A percentile compares a stretch with the other conserved stretches of the same genome.
Evolutionary conservation across 345 rosid species (phyloP).

Genomic region (Rubroshorea leprosula): DNA sequence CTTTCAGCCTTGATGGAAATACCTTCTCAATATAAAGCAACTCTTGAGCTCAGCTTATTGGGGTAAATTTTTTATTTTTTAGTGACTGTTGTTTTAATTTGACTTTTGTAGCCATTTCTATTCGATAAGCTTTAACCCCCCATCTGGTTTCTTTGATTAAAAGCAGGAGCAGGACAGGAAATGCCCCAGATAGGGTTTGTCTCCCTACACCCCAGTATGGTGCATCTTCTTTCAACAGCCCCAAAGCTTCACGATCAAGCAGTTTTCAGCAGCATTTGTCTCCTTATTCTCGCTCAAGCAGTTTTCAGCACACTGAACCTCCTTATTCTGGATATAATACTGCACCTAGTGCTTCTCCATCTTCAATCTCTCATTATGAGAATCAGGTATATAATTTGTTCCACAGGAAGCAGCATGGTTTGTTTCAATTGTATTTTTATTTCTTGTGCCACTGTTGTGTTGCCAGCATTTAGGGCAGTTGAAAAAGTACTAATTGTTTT

Average conservation of each 20-base stretch:
- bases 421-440: too few relatives aligned
- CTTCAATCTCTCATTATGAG: constrained; percentile 36
- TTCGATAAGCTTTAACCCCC: not conserved
- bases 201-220: constrained; percentile 63
- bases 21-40: constrained; percentile 85
- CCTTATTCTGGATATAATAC: constrained; percentile 21
- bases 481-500: not conserved
- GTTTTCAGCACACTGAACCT: constrained; percentile 31
- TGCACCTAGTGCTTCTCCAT: constrained; percentile 24
- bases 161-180: constrained; percentile 35
- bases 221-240: constrained; percentile 25
- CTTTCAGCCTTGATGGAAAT: constrained; percentile 92
- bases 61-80: constrained; percentile 35
- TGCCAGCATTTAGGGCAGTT: not conserved
- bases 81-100: not conserved
- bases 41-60: constrained; percentile 62
- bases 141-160: constrained; percentile 12
- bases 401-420: not conserved
- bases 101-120: not conserved
- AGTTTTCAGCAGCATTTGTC: constrained; percentile 30
- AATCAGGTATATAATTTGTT: constrained; percentile 34
- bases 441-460: not conserved
- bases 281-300: constrained; percentile 22
- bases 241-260: constrained; percentile 2
- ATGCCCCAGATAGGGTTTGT: constrained; percentile 46